phyloP scores from a whole-genome alignment of 2,329 filamentous ascomycete species.

The Chaetomium olivaceum region DNA sequence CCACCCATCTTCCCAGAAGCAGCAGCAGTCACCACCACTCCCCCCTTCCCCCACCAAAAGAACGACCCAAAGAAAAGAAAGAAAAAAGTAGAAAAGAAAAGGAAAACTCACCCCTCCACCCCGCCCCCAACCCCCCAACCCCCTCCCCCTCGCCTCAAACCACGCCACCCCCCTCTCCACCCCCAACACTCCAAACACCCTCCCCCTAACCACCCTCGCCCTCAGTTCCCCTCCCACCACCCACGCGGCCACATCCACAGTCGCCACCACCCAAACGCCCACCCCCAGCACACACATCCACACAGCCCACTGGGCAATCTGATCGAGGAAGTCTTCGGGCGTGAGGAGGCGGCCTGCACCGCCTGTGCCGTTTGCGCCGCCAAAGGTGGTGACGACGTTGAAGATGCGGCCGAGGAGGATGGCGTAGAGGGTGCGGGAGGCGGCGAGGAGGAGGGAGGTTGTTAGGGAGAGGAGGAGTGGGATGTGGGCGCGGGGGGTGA shows the following conservation, averaged over 20 bases:
- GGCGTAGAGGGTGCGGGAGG: constrained; percentile 64
- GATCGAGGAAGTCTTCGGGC: constrained; percentile 52
- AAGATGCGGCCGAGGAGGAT: constrained; percentile 76
- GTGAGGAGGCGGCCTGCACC: too few relatives aligned
- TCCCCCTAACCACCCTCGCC: constrained; percentile 63
- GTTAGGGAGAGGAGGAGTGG: constrained; percentile 57
- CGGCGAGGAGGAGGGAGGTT: constrained; percentile 60
- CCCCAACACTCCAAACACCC: constrained; percentile 69
- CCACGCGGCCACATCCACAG: constrained; percentile 69
- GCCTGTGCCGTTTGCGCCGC: constrained; percentile 54
- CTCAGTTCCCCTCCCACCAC: constrained; percentile 79
- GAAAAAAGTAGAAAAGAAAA: not conserved
- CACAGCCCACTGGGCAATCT: constrained; percentile 61
- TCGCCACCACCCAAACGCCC: constrained; percentile 67
- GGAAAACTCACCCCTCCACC: constrained; percentile 66
- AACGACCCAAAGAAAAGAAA: not conserved
- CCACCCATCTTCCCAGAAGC: too few relatives aligned
- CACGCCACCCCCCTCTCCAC: constrained; percentile 71
- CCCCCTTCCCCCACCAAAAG: not conserved
- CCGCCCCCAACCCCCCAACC: constrained; percentile 69
- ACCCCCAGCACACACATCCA: constrained; percentile 64
- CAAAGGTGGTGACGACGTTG: constrained; percentile 67
- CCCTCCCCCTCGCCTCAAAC: constrained; percentile 78
- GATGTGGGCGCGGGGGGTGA: constrained; percentile 64
- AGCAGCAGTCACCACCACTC: too few relatives aligned